Percentiles rank a stretch among this genome's conserved stretches.
Evolutionary conservation across 192 early-diverging fungal genomes (phyloP).

Genomic region (Coemansia sp.): DNA sequence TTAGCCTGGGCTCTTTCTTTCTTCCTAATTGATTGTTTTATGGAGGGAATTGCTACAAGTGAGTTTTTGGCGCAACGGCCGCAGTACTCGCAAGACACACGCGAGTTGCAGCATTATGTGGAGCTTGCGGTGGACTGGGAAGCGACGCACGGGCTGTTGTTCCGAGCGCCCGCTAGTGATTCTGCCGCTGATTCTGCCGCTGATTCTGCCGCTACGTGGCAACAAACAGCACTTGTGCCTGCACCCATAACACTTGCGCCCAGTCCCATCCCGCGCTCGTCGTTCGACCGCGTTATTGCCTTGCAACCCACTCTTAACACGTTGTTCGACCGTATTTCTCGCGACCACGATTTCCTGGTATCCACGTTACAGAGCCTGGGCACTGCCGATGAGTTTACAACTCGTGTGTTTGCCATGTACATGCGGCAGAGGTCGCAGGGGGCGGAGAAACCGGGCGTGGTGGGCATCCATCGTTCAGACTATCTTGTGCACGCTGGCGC

Average conservation of each 20-base stretch:
- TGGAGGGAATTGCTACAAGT: constrained; percentile 10
- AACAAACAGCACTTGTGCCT: constrained; percentile 61
- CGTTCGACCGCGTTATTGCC: constrained; percentile 69
- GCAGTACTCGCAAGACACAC: constrained; percentile 22
- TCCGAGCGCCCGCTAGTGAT: constrained; percentile 58
- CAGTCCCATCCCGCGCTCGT: constrained; percentile 71
- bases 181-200: not conserved
- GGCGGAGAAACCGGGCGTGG: constrained; percentile 55
- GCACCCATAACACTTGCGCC: constrained; percentile 87
- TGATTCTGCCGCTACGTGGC: constrained; percentile 11
- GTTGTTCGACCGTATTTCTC: constrained; percentile 75
- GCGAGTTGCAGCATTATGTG: constrained; percentile 46
- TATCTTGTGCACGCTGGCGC: constrained; percentile 75
- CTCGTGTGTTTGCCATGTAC: constrained; percentile 76
- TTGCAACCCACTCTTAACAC: constrained; percentile 80
- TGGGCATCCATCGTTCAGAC: constrained; percentile 92
- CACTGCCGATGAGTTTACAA: constrained; percentile 82
- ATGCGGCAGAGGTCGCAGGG: constrained; percentile 51
- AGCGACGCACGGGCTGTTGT: constrained; percentile 76
- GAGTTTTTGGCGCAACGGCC: constrained; percentile 34
- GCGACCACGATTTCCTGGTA: constrained; percentile 74
- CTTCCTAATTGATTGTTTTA: constrained; percentile 1
- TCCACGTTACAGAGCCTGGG: constrained; percentile 44
- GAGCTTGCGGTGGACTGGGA: constrained; percentile 80
- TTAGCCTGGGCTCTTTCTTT: not conserved